Evolutionary conservation across 495 filamentous ascomycete species (phyloP).

Genomic region (Pyronema omphalodes): DNA sequence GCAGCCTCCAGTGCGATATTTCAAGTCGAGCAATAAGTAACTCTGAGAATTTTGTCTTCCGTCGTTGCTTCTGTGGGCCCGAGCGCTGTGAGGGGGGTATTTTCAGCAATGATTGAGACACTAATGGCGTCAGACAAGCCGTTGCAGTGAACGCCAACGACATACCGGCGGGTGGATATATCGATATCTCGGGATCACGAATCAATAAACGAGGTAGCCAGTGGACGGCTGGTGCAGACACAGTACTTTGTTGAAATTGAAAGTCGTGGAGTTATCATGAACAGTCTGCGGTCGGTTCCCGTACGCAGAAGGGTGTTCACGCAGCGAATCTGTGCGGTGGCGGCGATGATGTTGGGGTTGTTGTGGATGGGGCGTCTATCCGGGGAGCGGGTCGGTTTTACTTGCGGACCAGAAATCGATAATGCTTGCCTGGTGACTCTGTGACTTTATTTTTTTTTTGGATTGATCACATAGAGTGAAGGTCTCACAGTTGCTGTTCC

Average conservation of each 20-base stretch:
- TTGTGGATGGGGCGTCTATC: neutral
- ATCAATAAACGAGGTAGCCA: neutral
- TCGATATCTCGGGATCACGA: neutral
- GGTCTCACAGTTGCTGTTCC: constrained; percentile 4
- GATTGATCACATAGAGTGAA: neutral
- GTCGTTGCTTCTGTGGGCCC: neutral
- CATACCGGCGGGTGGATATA: neutral
- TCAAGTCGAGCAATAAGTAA: neutral
- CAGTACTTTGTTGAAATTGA: neutral
- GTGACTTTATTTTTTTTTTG: neutral
- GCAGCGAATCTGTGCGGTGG: neutral
- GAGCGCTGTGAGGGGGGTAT: neutral
- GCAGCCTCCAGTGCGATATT: neutral
- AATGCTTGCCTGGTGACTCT: neutral
- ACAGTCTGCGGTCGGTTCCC: neutral
- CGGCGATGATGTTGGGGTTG: neutral
- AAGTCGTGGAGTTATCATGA: neutral
- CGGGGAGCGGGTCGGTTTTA: neutral
- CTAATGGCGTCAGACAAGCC: neutral
- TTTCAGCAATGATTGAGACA: neutral
- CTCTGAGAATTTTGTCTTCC: neutral
- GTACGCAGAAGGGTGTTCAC: neutral
- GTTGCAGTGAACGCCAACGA: neutral
- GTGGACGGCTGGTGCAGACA: neutral
- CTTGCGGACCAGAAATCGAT: neutral